Evolutionary conservation across 768 basidiomycete species (phyloP), one percentile per base, ranked within the genome.

Genomic region (Pisolithus microcarpus): DNA sequence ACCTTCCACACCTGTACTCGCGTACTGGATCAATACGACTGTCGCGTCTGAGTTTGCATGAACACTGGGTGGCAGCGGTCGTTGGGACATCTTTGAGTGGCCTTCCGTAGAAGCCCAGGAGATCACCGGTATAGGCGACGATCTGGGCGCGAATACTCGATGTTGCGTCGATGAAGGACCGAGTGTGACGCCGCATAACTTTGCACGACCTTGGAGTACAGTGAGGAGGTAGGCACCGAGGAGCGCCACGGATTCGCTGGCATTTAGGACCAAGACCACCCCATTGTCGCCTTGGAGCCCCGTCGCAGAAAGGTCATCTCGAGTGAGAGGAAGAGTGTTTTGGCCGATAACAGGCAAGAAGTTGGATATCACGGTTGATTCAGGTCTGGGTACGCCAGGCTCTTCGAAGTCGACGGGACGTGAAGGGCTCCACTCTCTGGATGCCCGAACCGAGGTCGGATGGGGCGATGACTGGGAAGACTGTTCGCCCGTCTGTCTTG

Each of bases 101-200:
- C 18, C 8, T 37, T 23, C n/a, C 48, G 28, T 54, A 61, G 45
- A 47, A 54, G n/a, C 56, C 43, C 10, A 43, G 46, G 15, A 37
- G 49, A 40, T 52, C 28, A 73, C 61, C 0, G 91, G 88, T 5
- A 93, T 61, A 0, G 91, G 88, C n/a, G 88, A 80, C 0, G 84
- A 88, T 3, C 80, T 75, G 0, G 92, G 90, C 0, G 90, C 86
- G 60, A 81, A 94, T 24, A 94, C 71, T 11, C 66, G 68, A 56
- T 90, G 73, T 5, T 58, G 51, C 3, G 49, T 60, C 1, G 57
- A 42, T 1, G 79, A 78, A 7, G 79, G 58, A 1, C 52, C 44
- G 7, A 87, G 60, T 1, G 66, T 69, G 10, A 78, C 73, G 2
- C 87, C 87, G n/a, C 74, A 71, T 0, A 91, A 44, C 2, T 71